Base-by-base conservation (phyloP, 768 basidiomycete species). In the Boletus rex-veris region DNA sequence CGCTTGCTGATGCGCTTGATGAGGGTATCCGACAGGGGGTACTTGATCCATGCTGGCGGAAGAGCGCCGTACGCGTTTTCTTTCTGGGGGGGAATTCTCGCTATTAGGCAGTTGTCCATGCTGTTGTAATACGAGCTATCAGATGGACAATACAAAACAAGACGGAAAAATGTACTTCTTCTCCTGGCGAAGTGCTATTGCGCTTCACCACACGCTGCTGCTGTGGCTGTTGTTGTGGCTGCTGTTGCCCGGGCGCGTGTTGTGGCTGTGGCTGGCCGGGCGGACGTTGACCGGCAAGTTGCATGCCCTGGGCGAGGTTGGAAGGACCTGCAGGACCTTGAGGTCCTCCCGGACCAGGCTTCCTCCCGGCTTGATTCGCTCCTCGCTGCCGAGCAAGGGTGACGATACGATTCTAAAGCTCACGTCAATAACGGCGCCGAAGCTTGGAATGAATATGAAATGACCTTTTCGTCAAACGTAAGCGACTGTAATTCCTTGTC, bases 131-230 rank as follows among this genome's bases (percentile, higher is more conserved):
- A 39, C 37, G 41, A 47, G 40, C 15, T 19, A 48, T 58, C 36
- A 58, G 47, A 57, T 49, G 24, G 19, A 36, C n/a, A 42, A 36
- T 7, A 42, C 6, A 50, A 45, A 2, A 43, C n/a, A 45, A 50
- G 38, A 16, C 54, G n/a, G 53, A 40, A 30, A 42, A 52, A 58
- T 57, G 58, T 58, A 84, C 83, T 62, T 84, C 84, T 68, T 84
- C 84, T 35, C 76, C 78, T 7, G 84, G 84, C 7, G 83, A 83
- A 11, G 81, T 84, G 64, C 82, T 85, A 58, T 71, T 82, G 58
- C 84, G 76, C 60, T 84, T 83, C 19, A 69, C 71, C 12, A 65
- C 55, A 19, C 64, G 71, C 16, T 66, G 60, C 10, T 54, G 55
- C 14, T 67, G 72, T 4, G 26, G 58, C 19, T 57, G 66, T 16